Evolutionary conservation across 148 eudicot genomes (phyloP).

Genomic region (Fagopyrum homotropicum): DNA sequence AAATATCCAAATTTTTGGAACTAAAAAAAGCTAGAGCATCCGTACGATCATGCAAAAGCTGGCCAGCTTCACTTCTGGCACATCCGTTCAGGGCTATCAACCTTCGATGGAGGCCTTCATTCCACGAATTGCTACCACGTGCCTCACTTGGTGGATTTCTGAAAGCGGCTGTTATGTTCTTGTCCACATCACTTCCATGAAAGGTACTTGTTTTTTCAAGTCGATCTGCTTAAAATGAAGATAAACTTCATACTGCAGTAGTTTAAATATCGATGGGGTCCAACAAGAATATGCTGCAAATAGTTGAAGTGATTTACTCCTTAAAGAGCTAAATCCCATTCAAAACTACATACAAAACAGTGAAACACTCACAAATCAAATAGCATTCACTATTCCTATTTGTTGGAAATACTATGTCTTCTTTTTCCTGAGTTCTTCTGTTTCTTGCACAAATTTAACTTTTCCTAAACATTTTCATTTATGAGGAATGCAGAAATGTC

Average conservation of each 20-base stretch:
- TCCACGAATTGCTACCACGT: constrained; percentile 30
- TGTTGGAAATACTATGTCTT: background rate
- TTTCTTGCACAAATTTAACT: background rate
- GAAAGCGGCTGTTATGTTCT: constrained; percentile 30
- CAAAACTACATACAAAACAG: background rate
- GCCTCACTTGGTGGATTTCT: constrained; percentile 31
- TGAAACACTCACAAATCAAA: background rate
- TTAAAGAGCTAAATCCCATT: background rate
- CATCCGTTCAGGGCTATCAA: constrained; percentile 54
- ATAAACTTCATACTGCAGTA: constrained; percentile 12
- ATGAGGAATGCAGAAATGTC: background rate
- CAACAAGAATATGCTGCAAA: background rate
- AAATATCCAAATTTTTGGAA: background rate
- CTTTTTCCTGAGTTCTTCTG: background rate
- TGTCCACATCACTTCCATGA: constrained; percentile 50
- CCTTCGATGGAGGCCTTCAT: constrained; percentile 30
- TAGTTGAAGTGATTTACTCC: background rate
- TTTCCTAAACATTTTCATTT: background rate
- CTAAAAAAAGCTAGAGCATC: background rate
- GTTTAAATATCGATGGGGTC: background rate
- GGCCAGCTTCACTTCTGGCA: constrained; percentile 51
- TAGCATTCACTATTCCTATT: background rate
- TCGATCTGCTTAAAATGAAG: constrained; percentile 32
- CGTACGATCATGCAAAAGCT: constrained; percentile 62
- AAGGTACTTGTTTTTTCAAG: constrained; percentile 37